A percentile compares a stretch with the other conserved stretches of the same genome.
Evolutionary conservation across 2,329 filamentous ascomycete genomes (phyloP).

Genomic region (Pseudogymnoascus sp.): DNA sequence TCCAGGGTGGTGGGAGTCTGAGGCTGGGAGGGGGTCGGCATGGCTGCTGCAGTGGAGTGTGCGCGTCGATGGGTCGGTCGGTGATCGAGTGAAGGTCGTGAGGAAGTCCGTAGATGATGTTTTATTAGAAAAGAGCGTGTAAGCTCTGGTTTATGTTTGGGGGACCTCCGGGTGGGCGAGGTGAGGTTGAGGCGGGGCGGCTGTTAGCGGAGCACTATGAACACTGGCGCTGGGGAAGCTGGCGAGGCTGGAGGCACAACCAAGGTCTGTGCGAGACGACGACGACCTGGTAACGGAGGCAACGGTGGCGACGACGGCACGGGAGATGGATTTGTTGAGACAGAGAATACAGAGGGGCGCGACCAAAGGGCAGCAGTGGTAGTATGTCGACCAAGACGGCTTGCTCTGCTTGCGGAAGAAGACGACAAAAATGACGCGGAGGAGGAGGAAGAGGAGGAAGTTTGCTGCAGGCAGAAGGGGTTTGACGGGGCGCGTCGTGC

Average conservation of each 20-base stretch:
- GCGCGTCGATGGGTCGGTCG: not conserved
- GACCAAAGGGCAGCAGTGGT: not conserved
- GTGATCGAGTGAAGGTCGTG: not conserved
- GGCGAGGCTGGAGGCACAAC: not conserved
- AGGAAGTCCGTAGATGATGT: constrained; percentile 3
- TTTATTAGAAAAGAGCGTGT: constrained; percentile 5
- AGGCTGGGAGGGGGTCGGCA: constrained; percentile 27
- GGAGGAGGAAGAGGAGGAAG: not conserved
- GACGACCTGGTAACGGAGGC: not conserved
- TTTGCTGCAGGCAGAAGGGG: not conserved
- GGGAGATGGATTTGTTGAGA: not conserved
- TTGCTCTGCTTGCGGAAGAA: not conserved
- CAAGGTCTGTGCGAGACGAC: constrained; percentile 5
- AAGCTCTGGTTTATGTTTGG: not conserved
- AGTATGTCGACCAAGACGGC: not conserved
- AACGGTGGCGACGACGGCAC: not conserved
- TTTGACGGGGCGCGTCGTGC: not conserved
- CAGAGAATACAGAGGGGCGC: not conserved
- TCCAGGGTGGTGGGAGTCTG: constrained; percentile 22
- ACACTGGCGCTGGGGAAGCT: not conserved
- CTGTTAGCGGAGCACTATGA: constrained; percentile 4
- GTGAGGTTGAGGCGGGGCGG: constrained; percentile 2
- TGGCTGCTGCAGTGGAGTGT: constrained; percentile 12
- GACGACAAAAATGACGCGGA: not conserved
- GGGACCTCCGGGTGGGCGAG: not conserved